Evolutionary conservation across 2,329 filamentous ascomycete species (phyloP), one percentile per base, ranked within the genome.

Genomic region (Hirsutella rhossiliensis): DNA sequence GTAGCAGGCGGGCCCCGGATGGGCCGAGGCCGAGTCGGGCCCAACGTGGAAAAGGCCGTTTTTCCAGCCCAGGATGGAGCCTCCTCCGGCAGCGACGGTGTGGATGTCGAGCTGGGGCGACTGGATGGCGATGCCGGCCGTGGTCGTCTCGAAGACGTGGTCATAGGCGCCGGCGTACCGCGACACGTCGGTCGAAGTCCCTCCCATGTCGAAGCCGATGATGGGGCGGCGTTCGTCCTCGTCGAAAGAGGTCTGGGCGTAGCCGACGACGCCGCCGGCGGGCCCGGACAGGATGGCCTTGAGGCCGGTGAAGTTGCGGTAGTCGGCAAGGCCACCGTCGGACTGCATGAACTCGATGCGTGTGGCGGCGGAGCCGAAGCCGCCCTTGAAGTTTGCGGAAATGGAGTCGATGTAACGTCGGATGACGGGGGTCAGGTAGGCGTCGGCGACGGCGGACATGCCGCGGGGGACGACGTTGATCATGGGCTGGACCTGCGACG

Each of bases 71-170:
- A 88, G 65, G n/a, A 78, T 69, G 1, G 77, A 82, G 18, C 82
- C 81, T 47, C 83, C 83, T n/a, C 83, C 83, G 8, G 84, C 82
- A 19, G 84, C 84, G 5, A 88, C 83, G 1, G 85, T 90, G 57
- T 86, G 86, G 57, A 90, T 88, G 52, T 89, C 84, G 1, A 89
- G 72, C 56, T 88, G 84, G 0, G 85, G 84, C 1, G 79, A 82
- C 49, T 88, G 84, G 12, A 89, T 86, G 2, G 82, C 82, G 2
- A 89, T 78, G 15, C 84, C 85, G 0, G 85, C 84, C 0, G 82
- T 87, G 0, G 81, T 86, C 0, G 82, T 87, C 54, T 87, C 84
- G 48, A 88, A 87, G 0, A 66, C 56, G 40, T 68, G 64, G 27
- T 66, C 65, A 28, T 62, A 63, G 3, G 56, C 55, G 1, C 66